A percentile compares a stretch with the other conserved stretches of the same genome.
phyloP scores from a whole-genome alignment of 2,329 filamentous ascomycete species.

The Aspergillus phoenicis region DNA sequence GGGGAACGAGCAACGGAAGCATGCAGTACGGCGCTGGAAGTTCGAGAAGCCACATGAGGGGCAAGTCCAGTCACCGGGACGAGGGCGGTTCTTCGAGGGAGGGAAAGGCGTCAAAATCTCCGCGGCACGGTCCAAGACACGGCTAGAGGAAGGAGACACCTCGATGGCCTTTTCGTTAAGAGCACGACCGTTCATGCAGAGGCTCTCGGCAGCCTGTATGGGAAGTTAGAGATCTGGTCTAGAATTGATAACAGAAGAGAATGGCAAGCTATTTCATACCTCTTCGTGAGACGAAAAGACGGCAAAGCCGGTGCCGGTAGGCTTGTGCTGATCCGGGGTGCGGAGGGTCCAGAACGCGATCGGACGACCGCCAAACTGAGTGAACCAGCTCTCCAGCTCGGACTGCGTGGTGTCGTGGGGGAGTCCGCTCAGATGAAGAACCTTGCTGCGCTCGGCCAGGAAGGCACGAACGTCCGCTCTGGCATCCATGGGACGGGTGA shows the following conservation, averaged over 20 bases:
- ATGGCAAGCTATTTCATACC: slow-evolving; percentile 58
- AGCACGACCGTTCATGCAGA: slow-evolving; percentile 98
- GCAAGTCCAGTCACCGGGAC: slow-evolving; percentile 98
- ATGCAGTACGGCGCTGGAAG: slow-evolving; percentile 97
- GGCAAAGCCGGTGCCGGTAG: slow-evolving; percentile 96
- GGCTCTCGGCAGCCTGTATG: slow-evolving; percentile 79
- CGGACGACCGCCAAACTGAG: slow-evolving; percentile 93
- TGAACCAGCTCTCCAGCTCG: slow-evolving; percentile 99
- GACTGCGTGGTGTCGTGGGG: slow-evolving; percentile 98
- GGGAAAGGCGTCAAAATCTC: slow-evolving; percentile 97
- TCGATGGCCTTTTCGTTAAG: slow-evolving; percentile 99
- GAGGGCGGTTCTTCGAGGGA: slow-evolving; percentile 95
- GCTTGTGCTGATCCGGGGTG: slow-evolving; percentile 98
- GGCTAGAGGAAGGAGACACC: slow-evolving; percentile 94
- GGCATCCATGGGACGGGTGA: slow-evolving; percentile 94
- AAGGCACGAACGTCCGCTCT: slow-evolving; percentile 95
- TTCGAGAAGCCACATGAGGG: slow-evolving; percentile 98
- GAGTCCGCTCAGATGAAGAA: slow-evolving; percentile 94
- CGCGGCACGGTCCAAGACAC: slow-evolving; percentile 90
- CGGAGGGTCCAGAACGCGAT: slow-evolving; percentile 99
- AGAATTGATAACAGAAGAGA: slow-evolving; percentile 9
- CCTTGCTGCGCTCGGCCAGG: slow-evolving; percentile 93
- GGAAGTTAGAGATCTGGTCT: slow-evolving; percentile 13
- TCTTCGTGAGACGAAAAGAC: slow-evolving; percentile 99
- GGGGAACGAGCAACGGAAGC: slow-evolving; percentile 99